Evolutionary conservation across 352 stramenopile genomes (phyloP), one percentile per base, ranked within the genome.

Genomic region (Bremia lactucae): DNA sequence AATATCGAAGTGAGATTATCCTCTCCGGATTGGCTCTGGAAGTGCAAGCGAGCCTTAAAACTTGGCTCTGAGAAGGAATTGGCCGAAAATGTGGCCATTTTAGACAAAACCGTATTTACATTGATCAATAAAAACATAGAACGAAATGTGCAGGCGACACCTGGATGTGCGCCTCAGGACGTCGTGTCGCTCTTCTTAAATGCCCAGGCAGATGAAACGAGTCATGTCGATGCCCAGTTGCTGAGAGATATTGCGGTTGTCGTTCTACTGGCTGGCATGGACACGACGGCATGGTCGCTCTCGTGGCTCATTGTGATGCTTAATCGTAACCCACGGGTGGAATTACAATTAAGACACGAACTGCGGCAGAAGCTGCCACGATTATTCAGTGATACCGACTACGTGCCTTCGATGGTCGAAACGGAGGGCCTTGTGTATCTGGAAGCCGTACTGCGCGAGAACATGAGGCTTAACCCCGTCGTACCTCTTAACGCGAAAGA

Each of bases 231-330:
- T 5, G 46, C 63, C 8, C 74, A 72, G 23, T 75, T 77, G 35
- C 53, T 94, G 15, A 44, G 62, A 6, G 72, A 89, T 21, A 58
- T 94, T n/a, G 54, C 79, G 3, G 58, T 92, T 4, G 67, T 64
- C 8, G 72, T 94, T 34, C 49, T 94, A 20, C 41, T 81, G 15
- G 81, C 69, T 10, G 83, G 78, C 3, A 68, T 80, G 21, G 83
- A 92, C 42, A 93, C 73, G 0, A 92, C 83, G 0, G 73, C 78
- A 1, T 61, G 40, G 38, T 77, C 76, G 21, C 37, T 93, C 16
- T 66, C 53, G 21, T 94, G 83, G 83, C 47, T 84, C 5, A 60
- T 92, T 18, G 72, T 82, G 39, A 66, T 70, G 43, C 49, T 94
- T 3, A 64, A 66, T 36, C 67, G 62, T 10, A 59, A 91, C 46